Conservation (phyloP, 805 yeast genomes). For the Ogataea henricii region DNA sequence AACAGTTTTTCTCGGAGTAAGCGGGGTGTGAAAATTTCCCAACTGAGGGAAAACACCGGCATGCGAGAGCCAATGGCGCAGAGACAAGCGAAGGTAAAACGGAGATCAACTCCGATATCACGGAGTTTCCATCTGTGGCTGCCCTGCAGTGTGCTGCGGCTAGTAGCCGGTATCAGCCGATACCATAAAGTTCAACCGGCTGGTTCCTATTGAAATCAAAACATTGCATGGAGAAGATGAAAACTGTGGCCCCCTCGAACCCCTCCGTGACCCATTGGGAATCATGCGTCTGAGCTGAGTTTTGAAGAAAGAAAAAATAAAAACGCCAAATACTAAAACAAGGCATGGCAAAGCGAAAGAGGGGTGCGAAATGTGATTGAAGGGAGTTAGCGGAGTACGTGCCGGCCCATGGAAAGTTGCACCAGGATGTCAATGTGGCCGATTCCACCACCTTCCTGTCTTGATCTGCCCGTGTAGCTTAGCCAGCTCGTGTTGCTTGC, state of each 20-base stretch:
- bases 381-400: background rate
- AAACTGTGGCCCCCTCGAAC: background rate
- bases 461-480: background rate
- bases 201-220: slow-evolving; percentile 1
- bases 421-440: background rate
- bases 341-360: background rate
- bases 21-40: slow-evolving; percentile 6
- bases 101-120: background rate
- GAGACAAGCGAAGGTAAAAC: background rate
- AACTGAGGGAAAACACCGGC: background rate
- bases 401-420: background rate
- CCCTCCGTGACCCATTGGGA: background rate
- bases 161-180: background rate
- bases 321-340: too few relatives aligned
- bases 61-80: background rate
- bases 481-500: background rate
- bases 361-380: too few relatives aligned
- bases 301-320: background rate
- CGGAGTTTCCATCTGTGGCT: background rate
- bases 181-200: background rate
- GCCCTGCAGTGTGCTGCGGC: background rate
- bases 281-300: background rate
- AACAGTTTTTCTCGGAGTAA: background rate
- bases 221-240: slow-evolving; percentile 3
- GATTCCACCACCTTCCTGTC: background rate